These are phyloP conservation scores for Fusarium falciforme DNA, from an alignment of 2,329 filamentous ascomycete genomes.

Conservation along the genomic window DNA sequence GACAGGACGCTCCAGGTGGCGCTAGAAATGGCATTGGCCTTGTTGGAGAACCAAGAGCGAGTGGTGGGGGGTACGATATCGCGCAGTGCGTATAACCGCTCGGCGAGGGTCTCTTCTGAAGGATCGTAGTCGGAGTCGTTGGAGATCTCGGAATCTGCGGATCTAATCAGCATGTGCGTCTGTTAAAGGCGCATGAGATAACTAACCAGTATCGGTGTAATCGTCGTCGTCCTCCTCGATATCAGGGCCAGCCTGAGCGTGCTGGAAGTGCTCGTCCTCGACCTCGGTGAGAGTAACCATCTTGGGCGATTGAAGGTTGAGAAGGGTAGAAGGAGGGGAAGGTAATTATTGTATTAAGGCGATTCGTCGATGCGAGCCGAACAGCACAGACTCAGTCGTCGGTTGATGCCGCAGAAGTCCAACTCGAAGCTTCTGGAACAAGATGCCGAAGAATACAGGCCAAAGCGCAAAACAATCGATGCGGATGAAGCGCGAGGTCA, in stretches of 20 bases:
- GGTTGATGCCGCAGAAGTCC: not conserved
- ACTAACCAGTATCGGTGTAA: conserved; percentile 90
- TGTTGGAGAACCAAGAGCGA: conserved; percentile 74
- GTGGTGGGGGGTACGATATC: conserved; percentile 82
- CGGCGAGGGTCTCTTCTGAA: conserved; percentile 67
- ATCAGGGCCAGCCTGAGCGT: conserved; percentile 74
- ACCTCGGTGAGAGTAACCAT: conserved; percentile 99
- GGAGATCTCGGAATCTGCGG: conserved; percentile 85
- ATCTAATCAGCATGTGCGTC: conserved; percentile 5
- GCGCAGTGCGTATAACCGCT: conserved; percentile 77
- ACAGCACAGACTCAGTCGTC: not conserved
- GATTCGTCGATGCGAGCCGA: conserved; percentile 9
- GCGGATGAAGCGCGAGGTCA: not conserved
- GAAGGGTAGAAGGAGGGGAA: not conserved
- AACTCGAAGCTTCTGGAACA: conserved; percentile 7
- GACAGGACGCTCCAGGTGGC: conserved; percentile 66
- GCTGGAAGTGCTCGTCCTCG: conserved; percentile 92
- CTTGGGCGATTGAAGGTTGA: conserved; percentile 50
- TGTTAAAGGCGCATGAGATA: conserved; percentile 8
- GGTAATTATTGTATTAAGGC: conserved; percentile 15
- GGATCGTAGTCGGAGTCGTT: conserved; percentile 79
- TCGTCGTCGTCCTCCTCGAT: conserved; percentile 88
- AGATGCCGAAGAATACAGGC: not conserved
- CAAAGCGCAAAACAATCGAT: not conserved
- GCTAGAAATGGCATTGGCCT: conserved; percentile 64